Evolutionary conservation across 192 early-diverging fungal species (phyloP), one percentile per base, ranked within the genome.

Genomic region (Funneliformis mosseae): DNA sequence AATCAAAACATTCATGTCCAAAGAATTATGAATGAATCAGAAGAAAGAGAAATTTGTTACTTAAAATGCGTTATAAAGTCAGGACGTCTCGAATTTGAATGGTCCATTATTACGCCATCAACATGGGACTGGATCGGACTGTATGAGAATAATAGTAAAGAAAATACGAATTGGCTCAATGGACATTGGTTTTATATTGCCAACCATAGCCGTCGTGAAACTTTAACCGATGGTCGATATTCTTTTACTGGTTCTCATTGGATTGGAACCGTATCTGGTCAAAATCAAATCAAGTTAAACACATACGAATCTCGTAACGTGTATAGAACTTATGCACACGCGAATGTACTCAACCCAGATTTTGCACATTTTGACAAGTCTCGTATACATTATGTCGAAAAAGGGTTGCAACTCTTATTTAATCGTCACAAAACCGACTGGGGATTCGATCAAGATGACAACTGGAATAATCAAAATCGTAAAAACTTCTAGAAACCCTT

Each of bases 241-340:
- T 0, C 9, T n/a, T 76, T 23, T 41, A 48, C 48, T 62, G 59
- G 74, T 3, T 7, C 18, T 12, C 8, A 76, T 59, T 76, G 74
- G 74, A 76, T 76, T 23, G 38, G 74, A 76, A 76, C 74, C n/a
- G 21, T 76, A 23, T 76, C 74, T 59, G 28, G 59, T 10, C 18
- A 5, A 23, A 76, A 76, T 39, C 74, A 76, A 45, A 76, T 76
- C 27, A 59, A 59, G 23, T 41, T 76, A 62, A 76, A 76, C 23
- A 76, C 74, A 14, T 74, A 74, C 21, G 73, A 74, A 55, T 28
- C 25, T 74, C 11, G 12, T 10, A 27, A n/a, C 0, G 73, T 41
- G 11, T 74, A 59, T 55, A 74, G 59, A 55, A 74, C 73, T 74
- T 74, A 74, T 74, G 27, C 73, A 50, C 21, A 55, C 11, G 27